A percentile compares a stretch with the other conserved stretches of the same genome.
phyloP scores from a whole-genome alignment of 805 yeast genomes.

The Candida golubevii region DNA sequence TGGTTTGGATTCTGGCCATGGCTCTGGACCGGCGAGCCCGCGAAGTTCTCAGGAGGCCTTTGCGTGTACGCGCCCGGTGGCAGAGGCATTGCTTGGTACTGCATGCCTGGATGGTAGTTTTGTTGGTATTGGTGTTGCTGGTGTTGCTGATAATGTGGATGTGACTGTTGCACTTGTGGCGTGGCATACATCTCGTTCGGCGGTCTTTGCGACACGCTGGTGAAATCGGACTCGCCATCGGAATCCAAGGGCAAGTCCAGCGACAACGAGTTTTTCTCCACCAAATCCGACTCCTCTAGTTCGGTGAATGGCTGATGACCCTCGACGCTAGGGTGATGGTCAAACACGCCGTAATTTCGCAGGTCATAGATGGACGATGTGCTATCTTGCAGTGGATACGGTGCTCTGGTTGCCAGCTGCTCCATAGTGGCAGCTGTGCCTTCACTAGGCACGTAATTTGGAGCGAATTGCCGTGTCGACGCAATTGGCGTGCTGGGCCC shows the following conservation, averaged over 20 bases:
- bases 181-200: constrained; percentile 45
- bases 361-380: constrained; percentile 19
- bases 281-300: constrained; percentile 22
- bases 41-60: not conserved
- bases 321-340: constrained; percentile 43
- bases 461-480: constrained; percentile 30
- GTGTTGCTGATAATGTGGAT: not conserved
- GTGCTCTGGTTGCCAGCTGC: constrained; percentile 16
- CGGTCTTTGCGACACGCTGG: constrained; percentile 76
- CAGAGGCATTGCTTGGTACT: constrained; percentile 2
- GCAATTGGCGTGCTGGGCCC: constrained; percentile 34
- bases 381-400: constrained; percentile 22
- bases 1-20: constrained; percentile 3
- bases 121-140: not conserved
- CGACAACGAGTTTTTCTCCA: constrained; percentile 9
- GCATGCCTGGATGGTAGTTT: not conserved
- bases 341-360: constrained; percentile 32
- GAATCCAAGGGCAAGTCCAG: constrained; percentile 22
- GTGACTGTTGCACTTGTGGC: not conserved
- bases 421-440: constrained; percentile 23
- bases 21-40: not conserved
- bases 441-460: constrained; percentile 26
- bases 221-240: constrained; percentile 59
- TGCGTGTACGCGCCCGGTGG: not conserved
- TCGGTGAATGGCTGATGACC: constrained; percentile 45